A percentile compares a stretch with the other conserved stretches of the same genome.
Conservation (phyloP, 2,329 filamentous ascomycete genomes). For the Emydomyces testavorans region DNA sequence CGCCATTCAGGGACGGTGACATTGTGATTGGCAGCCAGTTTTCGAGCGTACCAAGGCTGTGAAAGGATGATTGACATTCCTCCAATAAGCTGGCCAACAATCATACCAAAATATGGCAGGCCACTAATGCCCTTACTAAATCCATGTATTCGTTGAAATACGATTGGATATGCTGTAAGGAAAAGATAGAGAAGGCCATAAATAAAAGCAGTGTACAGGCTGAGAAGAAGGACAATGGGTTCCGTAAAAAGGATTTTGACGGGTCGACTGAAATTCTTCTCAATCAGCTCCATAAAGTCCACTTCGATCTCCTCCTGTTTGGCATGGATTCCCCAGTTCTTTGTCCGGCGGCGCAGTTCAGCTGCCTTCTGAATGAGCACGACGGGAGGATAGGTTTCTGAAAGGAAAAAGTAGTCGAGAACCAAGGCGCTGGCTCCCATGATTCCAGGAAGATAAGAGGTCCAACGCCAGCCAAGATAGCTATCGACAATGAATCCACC, state of each 20-base stretch:
- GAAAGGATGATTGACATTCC: slow-evolving; percentile 33
- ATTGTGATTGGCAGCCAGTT: slow-evolving; percentile 26
- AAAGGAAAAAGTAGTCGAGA: slow-evolving; percentile 42
- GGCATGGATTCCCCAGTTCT: slow-evolving; percentile 53
- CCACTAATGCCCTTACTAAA: slow-evolving; percentile 27
- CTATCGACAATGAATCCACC: slow-evolving; percentile 45
- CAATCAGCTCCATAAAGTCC: slow-evolving; percentile 39
- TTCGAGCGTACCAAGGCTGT: slow-evolving; percentile 30
- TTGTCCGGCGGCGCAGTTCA: slow-evolving; percentile 44
- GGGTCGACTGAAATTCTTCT: slow-evolving; percentile 43
- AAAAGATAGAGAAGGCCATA: slow-evolving; percentile 29
- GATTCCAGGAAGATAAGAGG: slow-evolving; percentile 43
- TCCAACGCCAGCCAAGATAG: slow-evolving; percentile 45
- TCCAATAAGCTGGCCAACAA: slow-evolving; percentile 34
- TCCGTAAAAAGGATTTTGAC: slow-evolving; percentile 35
- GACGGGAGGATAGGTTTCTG: slow-evolving; percentile 49
- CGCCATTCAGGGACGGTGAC: slow-evolving; percentile 32
- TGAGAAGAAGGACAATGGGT: slow-evolving; percentile 34
- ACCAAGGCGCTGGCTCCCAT: slow-evolving; percentile 44
- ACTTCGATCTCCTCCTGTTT: slow-evolving; percentile 46
- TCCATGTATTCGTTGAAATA: slow-evolving; percentile 23
- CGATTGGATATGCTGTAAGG: slow-evolving; percentile 26
- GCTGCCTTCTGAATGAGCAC: slow-evolving; percentile 47
- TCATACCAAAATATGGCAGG: slow-evolving; percentile 36
- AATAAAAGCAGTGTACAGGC: slow-evolving; percentile 29